Percentiles rank a stretch among this genome's conserved stretches.
Conservation (phyloP, 345 rosid species). For the Melaleuca quinquenervia region DNA sequence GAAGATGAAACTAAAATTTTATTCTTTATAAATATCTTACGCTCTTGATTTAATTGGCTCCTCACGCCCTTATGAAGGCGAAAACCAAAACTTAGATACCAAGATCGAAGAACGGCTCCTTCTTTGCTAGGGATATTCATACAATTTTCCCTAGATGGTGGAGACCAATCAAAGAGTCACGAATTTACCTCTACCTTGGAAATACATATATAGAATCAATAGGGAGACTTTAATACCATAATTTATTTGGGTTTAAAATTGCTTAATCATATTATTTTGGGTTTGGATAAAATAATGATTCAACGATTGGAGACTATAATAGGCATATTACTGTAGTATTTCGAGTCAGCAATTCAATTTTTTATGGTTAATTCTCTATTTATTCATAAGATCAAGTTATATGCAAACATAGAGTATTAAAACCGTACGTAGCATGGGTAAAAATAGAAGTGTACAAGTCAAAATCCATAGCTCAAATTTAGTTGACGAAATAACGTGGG, state of each 20-base stretch:
- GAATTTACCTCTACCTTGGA: not conserved
- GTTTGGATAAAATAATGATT: not conserved
- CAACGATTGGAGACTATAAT: not conserved
- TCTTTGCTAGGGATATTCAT: not conserved
- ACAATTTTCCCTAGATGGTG: not conserved
- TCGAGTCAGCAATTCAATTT: not conserved
- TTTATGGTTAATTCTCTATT: not conserved
- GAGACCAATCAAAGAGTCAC: not conserved
- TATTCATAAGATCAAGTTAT: not conserved
- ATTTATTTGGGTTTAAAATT: not conserved
- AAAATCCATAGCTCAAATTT: not conserved
- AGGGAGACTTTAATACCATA: not conserved
- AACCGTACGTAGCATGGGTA: accelerated
- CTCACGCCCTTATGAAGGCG: not conserved
- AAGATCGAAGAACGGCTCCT: not conserved
- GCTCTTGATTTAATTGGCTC: not conserved
- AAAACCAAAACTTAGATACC: not conserved
- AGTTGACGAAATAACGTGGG: not conserved
- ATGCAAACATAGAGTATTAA: not conserved
- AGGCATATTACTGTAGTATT: not conserved
- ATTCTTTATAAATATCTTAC: not conserved
- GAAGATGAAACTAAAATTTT: not conserved
- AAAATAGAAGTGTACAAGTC: not conserved
- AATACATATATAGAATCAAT: not conserved
- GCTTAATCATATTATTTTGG: not conserved